A percentile compares a stretch with the other conserved stretches of the same genome.
Conservation (phyloP, 345 rosid genomes). For the Mercurialis annua region DNA sequence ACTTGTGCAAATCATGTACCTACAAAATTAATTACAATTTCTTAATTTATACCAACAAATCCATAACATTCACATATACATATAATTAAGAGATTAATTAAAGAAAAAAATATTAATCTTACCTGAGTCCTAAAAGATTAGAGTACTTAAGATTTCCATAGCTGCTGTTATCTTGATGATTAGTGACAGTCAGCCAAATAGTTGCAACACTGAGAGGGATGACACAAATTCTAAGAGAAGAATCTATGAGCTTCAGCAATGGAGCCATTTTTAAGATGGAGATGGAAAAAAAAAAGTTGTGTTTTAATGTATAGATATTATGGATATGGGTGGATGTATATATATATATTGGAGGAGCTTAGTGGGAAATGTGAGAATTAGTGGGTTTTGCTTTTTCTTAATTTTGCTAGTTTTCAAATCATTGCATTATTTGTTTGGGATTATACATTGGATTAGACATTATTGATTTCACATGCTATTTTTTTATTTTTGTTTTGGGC, state of each 20-base stretch:
- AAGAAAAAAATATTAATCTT: slow-evolving; percentile 10
- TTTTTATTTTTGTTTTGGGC: not conserved
- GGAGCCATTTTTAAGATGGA: slow-evolving; percentile 22
- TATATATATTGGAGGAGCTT: not conserved
- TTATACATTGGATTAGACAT: slow-evolving; percentile 1
- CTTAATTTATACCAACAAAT: not conserved
- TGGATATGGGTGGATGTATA: not conserved
- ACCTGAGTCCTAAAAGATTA: slow-evolving; percentile 76
- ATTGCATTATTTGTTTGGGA: slow-evolving; percentile 12
- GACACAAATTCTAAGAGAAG: slow-evolving; percentile 62
- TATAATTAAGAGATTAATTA: not conserved
- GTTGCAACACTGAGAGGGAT: slow-evolving; percentile 71
- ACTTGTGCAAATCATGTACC: slow-evolving; percentile 73
- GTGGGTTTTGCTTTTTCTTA: slow-evolving; percentile 33
- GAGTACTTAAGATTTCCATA: slow-evolving; percentile 53
- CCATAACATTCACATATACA: too few relatives aligned
- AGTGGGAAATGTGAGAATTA: slow-evolving; percentile 33
- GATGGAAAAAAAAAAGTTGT: not conserved
- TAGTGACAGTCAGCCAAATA: slow-evolving; percentile 74
- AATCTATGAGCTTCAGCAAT: slow-evolving; percentile 53
- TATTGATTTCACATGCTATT: slow-evolving; percentile 7
- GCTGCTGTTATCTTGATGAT: slow-evolving; percentile 51
- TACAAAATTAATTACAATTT: slow-evolving; percentile 16
- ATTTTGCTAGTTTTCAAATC: not conserved
- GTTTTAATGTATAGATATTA: not conserved